Conservation (phyloP, 2,329 filamentous ascomycete species). For the Claviceps africana region DNA sequence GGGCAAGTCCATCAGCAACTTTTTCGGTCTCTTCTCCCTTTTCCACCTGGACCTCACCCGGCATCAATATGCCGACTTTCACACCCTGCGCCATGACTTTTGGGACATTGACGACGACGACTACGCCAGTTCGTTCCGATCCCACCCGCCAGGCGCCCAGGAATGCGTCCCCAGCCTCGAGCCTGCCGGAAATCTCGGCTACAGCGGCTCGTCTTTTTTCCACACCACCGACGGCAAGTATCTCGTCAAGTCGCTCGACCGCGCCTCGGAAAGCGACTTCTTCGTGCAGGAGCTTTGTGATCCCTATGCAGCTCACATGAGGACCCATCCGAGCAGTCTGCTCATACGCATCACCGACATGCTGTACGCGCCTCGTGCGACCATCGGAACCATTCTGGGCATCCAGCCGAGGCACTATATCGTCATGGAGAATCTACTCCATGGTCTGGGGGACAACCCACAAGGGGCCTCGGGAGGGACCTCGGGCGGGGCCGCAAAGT, state of each 20-base stretch:
- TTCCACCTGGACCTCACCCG: background rate
- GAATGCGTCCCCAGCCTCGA: constrained; percentile 19
- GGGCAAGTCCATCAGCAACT: background rate
- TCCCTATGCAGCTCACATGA: constrained; percentile 53
- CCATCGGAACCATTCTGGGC: constrained; percentile 46
- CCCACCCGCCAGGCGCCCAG: background rate
- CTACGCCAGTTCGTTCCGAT: background rate
- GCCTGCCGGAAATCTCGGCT: constrained; percentile 54
- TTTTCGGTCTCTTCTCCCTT: background rate
- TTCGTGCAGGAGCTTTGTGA: constrained; percentile 52
- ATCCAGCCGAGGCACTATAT: constrained; percentile 57
- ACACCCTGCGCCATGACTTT: constrained; percentile 2
- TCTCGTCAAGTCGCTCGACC: constrained; percentile 57
- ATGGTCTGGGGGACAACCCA: constrained; percentile 34
- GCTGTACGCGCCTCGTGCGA: constrained; percentile 38
- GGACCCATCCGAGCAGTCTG: constrained; percentile 41
- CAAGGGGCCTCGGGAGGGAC: constrained; percentile 18
- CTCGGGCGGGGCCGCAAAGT: constrained; percentile 23
- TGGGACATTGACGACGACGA: constrained; percentile 4
- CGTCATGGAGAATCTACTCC: constrained; percentile 63
- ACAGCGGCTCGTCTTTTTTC: constrained; percentile 66
- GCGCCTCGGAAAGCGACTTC: constrained; percentile 56
- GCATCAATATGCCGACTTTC: constrained; percentile 1
- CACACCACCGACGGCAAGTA: constrained; percentile 50
- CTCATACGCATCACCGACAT: constrained; percentile 62